A percentile compares a stretch with the other conserved stretches of the same genome.
Conservation (phyloP, 2,329 filamentous ascomycete species). For the Fusarium armeniacum region DNA sequence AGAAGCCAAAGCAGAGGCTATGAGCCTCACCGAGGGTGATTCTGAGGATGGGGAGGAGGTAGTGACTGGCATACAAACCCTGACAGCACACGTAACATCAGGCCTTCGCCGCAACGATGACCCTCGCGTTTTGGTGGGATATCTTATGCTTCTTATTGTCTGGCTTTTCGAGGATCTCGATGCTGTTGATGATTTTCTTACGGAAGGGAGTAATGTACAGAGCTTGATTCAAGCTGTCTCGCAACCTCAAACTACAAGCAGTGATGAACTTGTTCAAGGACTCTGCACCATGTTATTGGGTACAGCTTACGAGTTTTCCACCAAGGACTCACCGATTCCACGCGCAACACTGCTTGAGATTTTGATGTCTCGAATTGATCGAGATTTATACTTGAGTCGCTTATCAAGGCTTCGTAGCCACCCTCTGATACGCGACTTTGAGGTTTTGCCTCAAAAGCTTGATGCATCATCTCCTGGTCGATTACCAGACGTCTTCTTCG, state of each 20-base stretch:
- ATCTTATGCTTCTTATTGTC: conserved; percentile 87
- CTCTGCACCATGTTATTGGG: conserved; percentile 88
- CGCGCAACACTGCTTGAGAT: conserved; percentile 84
- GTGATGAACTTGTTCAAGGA: conserved; percentile 80
- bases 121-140: conserved; percentile 83
- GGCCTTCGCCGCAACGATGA: conserved; percentile 83
- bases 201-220: conserved; percentile 93
- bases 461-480: conserved; percentile 62
- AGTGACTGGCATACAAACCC: conserved; percentile 90
- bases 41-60: conserved; percentile 92
- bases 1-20: conserved; percentile 82
- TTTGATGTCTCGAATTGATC: conserved; percentile 80
- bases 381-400: conserved; percentile 88
- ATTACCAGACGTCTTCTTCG: conserved; percentile 87
- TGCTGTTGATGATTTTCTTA: conserved; percentile 92
- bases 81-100: conserved; percentile 87
- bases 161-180: conserved; percentile 95
- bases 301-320: conserved; percentile 95
- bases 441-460: conserved; percentile 81
- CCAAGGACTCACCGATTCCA: conserved; percentile 93
- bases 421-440: conserved; percentile 87
- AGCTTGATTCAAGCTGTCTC: conserved; percentile 80
- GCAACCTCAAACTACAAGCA: conserved; percentile 70
- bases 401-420: conserved; percentile 83
- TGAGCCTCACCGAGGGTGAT: conserved; percentile 89